These are phyloP conservation scores for Huntiella moniliformis DNA, from an alignment of 2,329 filamentous ascomycete species.

Conservation along the genomic window DNA sequence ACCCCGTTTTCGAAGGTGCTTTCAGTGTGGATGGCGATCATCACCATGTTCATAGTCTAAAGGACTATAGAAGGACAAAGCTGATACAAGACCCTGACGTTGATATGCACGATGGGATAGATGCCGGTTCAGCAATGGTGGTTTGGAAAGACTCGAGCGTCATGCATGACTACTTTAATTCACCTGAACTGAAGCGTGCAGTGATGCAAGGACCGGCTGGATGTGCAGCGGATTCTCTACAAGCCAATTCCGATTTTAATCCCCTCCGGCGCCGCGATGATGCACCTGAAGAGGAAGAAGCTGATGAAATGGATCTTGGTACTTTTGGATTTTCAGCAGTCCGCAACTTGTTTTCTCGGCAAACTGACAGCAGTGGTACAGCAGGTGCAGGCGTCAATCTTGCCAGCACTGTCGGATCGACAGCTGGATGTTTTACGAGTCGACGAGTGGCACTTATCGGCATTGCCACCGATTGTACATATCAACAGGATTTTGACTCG, in stretches of 20 bases:
- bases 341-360: slow-evolving; percentile 50
- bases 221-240: slow-evolving; percentile 58
- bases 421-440: slow-evolving; percentile 71
- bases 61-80: slow-evolving; percentile 55
- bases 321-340: slow-evolving; percentile 18
- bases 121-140: slow-evolving; percentile 58
- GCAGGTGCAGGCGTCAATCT: slow-evolving; percentile 60
- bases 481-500: slow-evolving; percentile 53
- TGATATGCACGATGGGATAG: slow-evolving; percentile 23
- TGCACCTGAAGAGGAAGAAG: not conserved
- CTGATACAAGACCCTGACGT: slow-evolving; percentile 52
- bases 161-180: slow-evolving; percentile 21
- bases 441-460: slow-evolving; percentile 82
- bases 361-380: slow-evolving; percentile 57
- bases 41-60: slow-evolving; percentile 67
- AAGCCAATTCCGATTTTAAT: slow-evolving; percentile 63
- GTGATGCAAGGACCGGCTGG: slow-evolving; percentile 17
- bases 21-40: slow-evolving; percentile 67
- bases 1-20: slow-evolving; percentile 75
- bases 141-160: slow-evolving; percentile 87
- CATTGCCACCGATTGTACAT: slow-evolving; percentile 83
- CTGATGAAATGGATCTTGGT: slow-evolving; percentile 16
- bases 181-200: slow-evolving; percentile 43
- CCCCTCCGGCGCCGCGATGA: slow-evolving; percentile 40
- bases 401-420: slow-evolving; percentile 57